Conservation (phyloP, 768 basidiomycete species). For the Botryobasidium botryosum region DNA sequence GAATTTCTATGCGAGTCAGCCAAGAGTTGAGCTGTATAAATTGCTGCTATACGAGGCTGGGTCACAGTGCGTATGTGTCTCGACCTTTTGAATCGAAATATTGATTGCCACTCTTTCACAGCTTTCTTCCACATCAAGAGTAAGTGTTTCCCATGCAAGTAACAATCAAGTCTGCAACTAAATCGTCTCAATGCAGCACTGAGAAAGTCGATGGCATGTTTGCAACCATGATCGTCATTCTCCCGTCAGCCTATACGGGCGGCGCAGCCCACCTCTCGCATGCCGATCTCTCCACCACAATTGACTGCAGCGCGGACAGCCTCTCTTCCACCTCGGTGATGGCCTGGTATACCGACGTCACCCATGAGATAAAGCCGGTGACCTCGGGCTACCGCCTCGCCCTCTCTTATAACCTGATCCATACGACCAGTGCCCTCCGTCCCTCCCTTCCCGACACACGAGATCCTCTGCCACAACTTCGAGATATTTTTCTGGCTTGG, state of each 20-base stretch:
- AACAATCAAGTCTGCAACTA: neutral
- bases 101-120: slow-evolving; percentile 11
- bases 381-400: too few relatives aligned
- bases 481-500: too few relatives aligned
- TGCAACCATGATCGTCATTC: slow-evolving; percentile 31
- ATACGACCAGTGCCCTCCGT: slow-evolving; percentile 14
- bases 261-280: too few relatives aligned
- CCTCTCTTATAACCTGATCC: too few relatives aligned
- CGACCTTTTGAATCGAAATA: neutral
- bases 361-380: slow-evolving; percentile 35
- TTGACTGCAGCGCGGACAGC: too few relatives aligned
- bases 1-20: too few relatives aligned
- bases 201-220: slow-evolving; percentile 34
- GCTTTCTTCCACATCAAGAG: slow-evolving; percentile 33
- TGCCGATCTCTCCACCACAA: too few relatives aligned
- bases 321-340: slow-evolving; percentile 25
- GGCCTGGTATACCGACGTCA: slow-evolving; percentile 38
- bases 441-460: slow-evolving; percentile 19
- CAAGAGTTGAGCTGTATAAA: slow-evolving; percentile 31
- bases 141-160: slow-evolving; percentile 14
- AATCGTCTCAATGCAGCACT: slow-evolving; percentile 19
- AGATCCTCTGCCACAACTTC: too few relatives aligned
- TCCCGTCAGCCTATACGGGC: slow-evolving; percentile 31
- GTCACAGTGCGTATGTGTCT: slow-evolving; percentile 27
- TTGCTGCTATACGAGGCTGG: slow-evolving; percentile 32